Conservation (phyloP, 1,284 basidiomycete genomes). For the Coniophora puteana region DNA sequence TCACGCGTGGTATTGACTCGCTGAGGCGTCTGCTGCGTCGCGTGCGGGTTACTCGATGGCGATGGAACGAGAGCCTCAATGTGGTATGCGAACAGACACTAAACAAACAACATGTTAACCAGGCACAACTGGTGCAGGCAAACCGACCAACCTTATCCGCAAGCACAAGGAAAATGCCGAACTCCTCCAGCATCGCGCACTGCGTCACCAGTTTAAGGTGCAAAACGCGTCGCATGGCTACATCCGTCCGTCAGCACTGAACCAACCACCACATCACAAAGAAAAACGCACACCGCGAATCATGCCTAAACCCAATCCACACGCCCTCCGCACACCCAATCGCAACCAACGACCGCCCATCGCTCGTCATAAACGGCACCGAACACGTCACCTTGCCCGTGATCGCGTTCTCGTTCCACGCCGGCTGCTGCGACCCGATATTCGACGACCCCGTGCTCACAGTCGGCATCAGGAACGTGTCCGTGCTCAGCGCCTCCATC, state of each 20-base stretch:
- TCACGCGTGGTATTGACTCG: slow-evolving; percentile 87
- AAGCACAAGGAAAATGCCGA: slow-evolving; percentile 92
- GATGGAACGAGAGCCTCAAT: slow-evolving; percentile 95
- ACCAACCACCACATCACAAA: slow-evolving; percentile 4
- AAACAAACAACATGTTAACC: slow-evolving; percentile 2
- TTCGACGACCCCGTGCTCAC: slow-evolving; percentile 43
- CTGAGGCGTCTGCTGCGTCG: slow-evolving; percentile 76
- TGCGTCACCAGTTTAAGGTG: slow-evolving; percentile 91
- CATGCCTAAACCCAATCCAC: slow-evolving; percentile 92
- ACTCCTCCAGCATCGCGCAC: slow-evolving; percentile 92
- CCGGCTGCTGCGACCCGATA: too few species aligned
- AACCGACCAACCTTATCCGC: slow-evolving; percentile 72
- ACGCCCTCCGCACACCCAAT: slow-evolving; percentile 95
- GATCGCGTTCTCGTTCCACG: slow-evolving; percentile 69
- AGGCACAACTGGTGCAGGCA: background rate
- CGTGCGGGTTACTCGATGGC: slow-evolving; percentile 56
- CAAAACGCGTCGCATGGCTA: slow-evolving; percentile 85
- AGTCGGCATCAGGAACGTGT: slow-evolving; percentile 78
- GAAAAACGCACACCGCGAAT: slow-evolving; percentile 61
- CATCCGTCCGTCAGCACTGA: slow-evolving; percentile 5
- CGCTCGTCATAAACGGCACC: slow-evolving; percentile 84
- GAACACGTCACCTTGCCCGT: slow-evolving; percentile 93
- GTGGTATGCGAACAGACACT: slow-evolving; percentile 85
- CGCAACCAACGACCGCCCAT: slow-evolving; percentile 83
- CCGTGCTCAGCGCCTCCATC: slow-evolving; percentile 79